Conservation (phyloP, 352 stramenopile species). For the Pythium biforme region DNA sequence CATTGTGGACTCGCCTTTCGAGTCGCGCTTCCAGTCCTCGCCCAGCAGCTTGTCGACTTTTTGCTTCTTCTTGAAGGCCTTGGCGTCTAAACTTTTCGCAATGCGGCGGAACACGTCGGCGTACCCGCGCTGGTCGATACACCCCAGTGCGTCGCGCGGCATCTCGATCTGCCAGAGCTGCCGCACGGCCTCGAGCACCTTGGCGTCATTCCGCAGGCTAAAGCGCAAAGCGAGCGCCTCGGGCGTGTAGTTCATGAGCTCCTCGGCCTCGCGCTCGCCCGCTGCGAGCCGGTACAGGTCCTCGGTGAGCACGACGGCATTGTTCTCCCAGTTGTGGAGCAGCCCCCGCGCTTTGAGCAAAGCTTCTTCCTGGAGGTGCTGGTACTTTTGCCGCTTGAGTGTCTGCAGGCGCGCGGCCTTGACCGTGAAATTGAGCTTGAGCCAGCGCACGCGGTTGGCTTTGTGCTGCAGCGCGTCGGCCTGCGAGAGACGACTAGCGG, state of each 20-base stretch:
- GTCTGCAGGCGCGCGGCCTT: constrained; percentile 58
- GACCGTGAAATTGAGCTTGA: constrained; percentile 78
- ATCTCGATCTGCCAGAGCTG: constrained; percentile 63
- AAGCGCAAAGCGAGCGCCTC: constrained; percentile 65
- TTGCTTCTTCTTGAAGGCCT: constrained; percentile 29
- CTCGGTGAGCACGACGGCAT: constrained; percentile 53
- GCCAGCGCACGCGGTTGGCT: constrained; percentile 44
- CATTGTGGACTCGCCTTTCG: constrained; percentile 53
- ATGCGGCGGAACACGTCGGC: constrained; percentile 55
- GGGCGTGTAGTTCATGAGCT: constrained; percentile 69
- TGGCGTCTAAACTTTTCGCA: constrained; percentile 48
- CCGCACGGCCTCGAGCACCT: constrained; percentile 43
- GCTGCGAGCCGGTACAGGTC: constrained; percentile 54
- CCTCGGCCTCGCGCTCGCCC: constrained; percentile 42
- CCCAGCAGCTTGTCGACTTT: constrained; percentile 46
- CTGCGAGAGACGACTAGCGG: too few relatives aligned
- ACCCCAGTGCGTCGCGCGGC: constrained; percentile 50
- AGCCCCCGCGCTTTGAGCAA: constrained; percentile 55
- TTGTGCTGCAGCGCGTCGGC: constrained; percentile 9
- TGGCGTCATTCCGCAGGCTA: constrained; percentile 56
- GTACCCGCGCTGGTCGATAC: constrained; percentile 59
- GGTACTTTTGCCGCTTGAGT: constrained; percentile 71
- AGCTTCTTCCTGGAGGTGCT: constrained; percentile 68
- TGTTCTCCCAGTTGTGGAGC: constrained; percentile 69
- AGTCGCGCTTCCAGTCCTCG: constrained; percentile 69